phyloP scores from a whole-genome alignment of 2,329 filamentous ascomycete genomes.

The Zelopaecilomyces penicillatus region DNA sequence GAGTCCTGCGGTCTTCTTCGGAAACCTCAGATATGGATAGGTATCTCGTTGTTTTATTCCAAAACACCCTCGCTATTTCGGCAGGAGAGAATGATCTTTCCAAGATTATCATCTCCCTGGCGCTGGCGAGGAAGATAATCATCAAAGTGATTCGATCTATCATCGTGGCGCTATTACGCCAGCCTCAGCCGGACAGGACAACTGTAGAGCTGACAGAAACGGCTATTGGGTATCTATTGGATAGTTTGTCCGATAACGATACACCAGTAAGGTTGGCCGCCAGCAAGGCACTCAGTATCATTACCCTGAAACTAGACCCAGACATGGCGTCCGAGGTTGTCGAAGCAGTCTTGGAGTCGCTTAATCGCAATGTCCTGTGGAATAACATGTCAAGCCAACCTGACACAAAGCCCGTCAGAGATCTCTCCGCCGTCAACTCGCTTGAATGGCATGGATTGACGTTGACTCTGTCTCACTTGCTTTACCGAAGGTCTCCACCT shows the following conservation, averaged over 20 bases:
- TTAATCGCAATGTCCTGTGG: constrained; percentile 50
- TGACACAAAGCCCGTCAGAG: constrained; percentile 32
- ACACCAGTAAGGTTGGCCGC: constrained; percentile 85
- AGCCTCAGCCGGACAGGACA: constrained; percentile 31
- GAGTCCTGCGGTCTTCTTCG: constrained; percentile 58
- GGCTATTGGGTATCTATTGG: constrained; percentile 72
- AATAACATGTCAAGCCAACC: constrained; percentile 29
- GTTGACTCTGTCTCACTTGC: constrained; percentile 74
- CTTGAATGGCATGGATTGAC: constrained; percentile 89
- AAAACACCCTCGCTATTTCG: constrained; percentile 51
- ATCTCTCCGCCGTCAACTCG: constrained; percentile 69
- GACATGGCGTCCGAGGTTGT: constrained; percentile 83
- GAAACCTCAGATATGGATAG: constrained; percentile 67
- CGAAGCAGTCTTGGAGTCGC: constrained; percentile 71
- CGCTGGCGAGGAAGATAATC: constrained; percentile 70
- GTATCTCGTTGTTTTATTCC: constrained; percentile 59
- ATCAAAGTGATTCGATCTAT: constrained; percentile 80
- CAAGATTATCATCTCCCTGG: constrained; percentile 56
- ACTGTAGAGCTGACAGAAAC: constrained; percentile 61
- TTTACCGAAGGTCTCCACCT: constrained; percentile 78
- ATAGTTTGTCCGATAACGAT: constrained; percentile 74
- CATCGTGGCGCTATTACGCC: constrained; percentile 55
- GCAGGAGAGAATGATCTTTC: constrained; percentile 40
- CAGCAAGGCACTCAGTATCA: constrained; percentile 84
- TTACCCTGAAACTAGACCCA: constrained; percentile 69